Conservation (phyloP, 345 rosid species). For the Eutrema heterophyllum region DNA sequence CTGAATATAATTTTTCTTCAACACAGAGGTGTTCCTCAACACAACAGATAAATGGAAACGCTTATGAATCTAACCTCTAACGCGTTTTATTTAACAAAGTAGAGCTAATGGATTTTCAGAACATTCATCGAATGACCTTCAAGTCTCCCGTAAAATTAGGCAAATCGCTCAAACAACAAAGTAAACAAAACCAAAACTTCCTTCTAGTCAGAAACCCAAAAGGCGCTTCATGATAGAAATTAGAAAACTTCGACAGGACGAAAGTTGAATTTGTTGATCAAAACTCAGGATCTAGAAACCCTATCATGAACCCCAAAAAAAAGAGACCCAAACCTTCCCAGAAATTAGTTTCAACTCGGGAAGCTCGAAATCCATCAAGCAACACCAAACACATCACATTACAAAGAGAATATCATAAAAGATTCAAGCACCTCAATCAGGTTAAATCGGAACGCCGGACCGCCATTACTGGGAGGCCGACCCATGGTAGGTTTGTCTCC, state of each 20-base stretch:
- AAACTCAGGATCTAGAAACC: conserved; percentile 5
- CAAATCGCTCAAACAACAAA: conserved; percentile 1
- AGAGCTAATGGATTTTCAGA: neutral
- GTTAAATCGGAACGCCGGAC: conserved; percentile 93
- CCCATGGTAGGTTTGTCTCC: conserved; percentile 46
- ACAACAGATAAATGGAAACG: neutral
- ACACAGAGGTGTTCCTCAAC: neutral
- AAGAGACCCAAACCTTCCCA: neutral
- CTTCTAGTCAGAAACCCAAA: neutral
- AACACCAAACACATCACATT: conserved; percentile 1
- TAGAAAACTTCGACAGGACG: neutral
- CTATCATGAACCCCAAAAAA: neutral
- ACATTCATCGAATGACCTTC: neutral
- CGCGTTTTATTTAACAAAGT: neutral
- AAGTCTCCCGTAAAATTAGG: neutral
- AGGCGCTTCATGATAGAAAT: neutral
- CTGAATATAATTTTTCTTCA: neutral
- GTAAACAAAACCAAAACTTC: neutral
- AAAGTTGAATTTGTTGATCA: neutral
- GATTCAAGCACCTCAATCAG: conserved; percentile 51
- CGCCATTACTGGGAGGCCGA: conserved; percentile 94
- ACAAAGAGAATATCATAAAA: neutral
- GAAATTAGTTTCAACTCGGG: neutral
- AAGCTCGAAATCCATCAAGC: neutral
- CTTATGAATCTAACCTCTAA: neutral